Evolutionary conservation across 805 yeast genomes (phyloP).

Genomic region (Candida pini): DNA sequence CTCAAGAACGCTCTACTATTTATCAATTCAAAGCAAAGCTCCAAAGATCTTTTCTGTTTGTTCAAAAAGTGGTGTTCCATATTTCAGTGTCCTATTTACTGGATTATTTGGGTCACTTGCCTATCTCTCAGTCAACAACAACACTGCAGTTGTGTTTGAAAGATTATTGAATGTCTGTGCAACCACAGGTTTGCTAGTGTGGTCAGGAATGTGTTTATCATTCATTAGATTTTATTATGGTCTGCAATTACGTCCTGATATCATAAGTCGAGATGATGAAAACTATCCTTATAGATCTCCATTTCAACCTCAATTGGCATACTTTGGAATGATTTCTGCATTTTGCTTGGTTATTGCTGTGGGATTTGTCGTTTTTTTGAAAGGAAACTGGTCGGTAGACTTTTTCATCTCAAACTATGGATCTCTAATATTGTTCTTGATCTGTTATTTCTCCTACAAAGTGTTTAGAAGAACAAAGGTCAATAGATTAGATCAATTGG

Average conservation of each 20-base stretch:
- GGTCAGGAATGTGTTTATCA: conserved; percentile 64
- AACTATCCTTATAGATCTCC: conserved; percentile 52
- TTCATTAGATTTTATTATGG: conserved; percentile 52
- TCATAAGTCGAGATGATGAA: conserved; percentile 46
- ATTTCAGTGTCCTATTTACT: conserved; percentile 59
- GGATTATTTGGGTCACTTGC: conserved; percentile 57
- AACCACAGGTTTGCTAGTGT: conserved; percentile 70
- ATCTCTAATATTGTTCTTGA: conserved; percentile 37
- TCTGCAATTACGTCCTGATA: conserved; percentile 48
- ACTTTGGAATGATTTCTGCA: conserved; percentile 41
- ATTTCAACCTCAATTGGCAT: conserved; percentile 50
- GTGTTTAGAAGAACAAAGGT: conserved; percentile 55
- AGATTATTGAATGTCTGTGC: conserved; percentile 64
- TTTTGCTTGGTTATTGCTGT: conserved; percentile 36
- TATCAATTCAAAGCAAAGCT: conserved; percentile 52
- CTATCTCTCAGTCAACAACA: conserved; percentile 50
- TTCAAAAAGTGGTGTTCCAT: conserved; percentile 65
- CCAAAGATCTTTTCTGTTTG: conserved; percentile 59
- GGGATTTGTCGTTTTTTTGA: conserved; percentile 48
- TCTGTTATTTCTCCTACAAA: conserved; percentile 46
- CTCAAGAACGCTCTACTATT: conserved; percentile 51
- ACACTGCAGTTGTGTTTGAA: conserved; percentile 59
- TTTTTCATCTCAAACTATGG: conserved; percentile 53
- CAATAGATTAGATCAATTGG: conserved; percentile 66
- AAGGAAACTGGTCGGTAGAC: conserved; percentile 42